Percentiles rank a stretch among this genome's conserved stretches.
Conservation (phyloP, 805 yeast species). For the Yarrowia hollandica region DNA sequence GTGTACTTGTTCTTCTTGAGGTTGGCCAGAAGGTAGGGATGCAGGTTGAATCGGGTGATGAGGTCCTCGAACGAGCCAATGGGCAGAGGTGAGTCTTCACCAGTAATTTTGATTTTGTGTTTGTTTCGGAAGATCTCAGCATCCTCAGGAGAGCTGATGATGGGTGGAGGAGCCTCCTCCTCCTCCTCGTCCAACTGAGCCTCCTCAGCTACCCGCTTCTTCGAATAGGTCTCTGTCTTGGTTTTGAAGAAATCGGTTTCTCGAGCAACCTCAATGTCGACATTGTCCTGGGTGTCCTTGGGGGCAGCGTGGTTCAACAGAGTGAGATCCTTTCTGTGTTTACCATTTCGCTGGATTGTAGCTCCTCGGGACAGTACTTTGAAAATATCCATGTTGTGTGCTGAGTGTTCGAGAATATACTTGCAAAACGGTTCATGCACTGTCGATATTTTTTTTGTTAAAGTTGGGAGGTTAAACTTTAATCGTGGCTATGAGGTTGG, state of each 20-base stretch:
- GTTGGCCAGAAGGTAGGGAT: conserved; percentile 58
- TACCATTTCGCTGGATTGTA: conserved; percentile 59
- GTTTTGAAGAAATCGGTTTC: conserved; percentile 84
- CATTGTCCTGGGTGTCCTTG: conserved; percentile 44
- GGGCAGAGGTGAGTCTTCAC: conserved; percentile 86
- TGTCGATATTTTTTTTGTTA: conserved; percentile 1
- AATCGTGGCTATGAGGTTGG: background rate
- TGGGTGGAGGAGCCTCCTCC: conserved; percentile 43
- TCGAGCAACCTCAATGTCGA: conserved; percentile 56
- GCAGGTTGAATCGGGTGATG: conserved; percentile 63
- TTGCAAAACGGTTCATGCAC: background rate
- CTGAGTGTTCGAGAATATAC: background rate
- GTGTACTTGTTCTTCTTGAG: conserved; percentile 68
- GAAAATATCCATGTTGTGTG: conserved; percentile 74
- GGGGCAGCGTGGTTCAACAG: conserved; percentile 36
- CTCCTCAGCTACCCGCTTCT: conserved; percentile 36
- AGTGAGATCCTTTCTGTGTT: conserved; percentile 41
- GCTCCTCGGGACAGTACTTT: conserved; percentile 86
- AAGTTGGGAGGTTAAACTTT: conserved; percentile 7
- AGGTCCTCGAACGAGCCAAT: conserved; percentile 87
- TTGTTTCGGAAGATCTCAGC: conserved; percentile 62
- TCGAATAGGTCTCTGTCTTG: conserved; percentile 43
- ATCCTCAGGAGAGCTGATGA: conserved; percentile 55
- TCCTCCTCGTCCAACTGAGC: conserved; percentile 29
- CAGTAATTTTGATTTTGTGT: conserved; percentile 69